These are phyloP conservation scores for Coemansia sp. DNA, from an alignment of 192 early-diverging fungal genomes.

Conservation along the genomic window DNA sequence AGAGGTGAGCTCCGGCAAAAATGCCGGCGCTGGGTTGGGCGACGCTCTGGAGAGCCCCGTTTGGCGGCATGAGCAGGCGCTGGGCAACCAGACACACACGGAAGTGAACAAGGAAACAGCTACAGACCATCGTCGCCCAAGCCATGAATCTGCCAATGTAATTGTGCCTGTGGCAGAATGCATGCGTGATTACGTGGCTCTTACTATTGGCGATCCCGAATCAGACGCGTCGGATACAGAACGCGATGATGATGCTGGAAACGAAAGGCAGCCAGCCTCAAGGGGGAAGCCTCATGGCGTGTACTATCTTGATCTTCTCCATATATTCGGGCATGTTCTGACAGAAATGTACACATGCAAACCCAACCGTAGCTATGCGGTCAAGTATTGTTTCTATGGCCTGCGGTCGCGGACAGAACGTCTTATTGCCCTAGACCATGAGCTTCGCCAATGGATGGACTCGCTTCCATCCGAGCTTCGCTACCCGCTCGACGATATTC, in stretches of 20 bases:
- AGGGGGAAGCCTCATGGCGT: constrained; percentile 30
- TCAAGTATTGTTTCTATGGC: constrained; percentile 37
- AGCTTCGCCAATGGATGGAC: constrained; percentile 50
- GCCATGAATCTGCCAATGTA: not conserved
- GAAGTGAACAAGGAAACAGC: not conserved
- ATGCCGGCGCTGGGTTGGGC: not conserved
- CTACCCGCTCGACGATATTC: constrained; percentile 44
- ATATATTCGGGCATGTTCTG: constrained; percentile 45
- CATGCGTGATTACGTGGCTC: constrained; percentile 41
- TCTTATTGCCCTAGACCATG: constrained; percentile 47
- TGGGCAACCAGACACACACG: not conserved
- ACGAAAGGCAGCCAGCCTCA: constrained; percentile 2
- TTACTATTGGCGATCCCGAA: constrained; percentile 36
- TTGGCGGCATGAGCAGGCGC: not conserved
- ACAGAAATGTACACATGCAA: constrained; percentile 56
- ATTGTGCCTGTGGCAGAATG: constrained; percentile 39
- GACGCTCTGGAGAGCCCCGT: constrained; percentile 8
- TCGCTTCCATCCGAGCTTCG: constrained; percentile 43
- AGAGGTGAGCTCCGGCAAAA: not conserved
- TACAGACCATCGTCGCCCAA: not conserved
- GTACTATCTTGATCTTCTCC: constrained; percentile 50
- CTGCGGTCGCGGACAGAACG: constrained; percentile 42
- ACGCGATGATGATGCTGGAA: not conserved
- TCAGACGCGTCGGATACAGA: constrained; percentile 27
- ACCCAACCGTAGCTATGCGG: constrained; percentile 32